Evolutionary conservation across 2,329 filamentous ascomycete species (phyloP).

Genomic region (Penicillium digitatum): DNA sequence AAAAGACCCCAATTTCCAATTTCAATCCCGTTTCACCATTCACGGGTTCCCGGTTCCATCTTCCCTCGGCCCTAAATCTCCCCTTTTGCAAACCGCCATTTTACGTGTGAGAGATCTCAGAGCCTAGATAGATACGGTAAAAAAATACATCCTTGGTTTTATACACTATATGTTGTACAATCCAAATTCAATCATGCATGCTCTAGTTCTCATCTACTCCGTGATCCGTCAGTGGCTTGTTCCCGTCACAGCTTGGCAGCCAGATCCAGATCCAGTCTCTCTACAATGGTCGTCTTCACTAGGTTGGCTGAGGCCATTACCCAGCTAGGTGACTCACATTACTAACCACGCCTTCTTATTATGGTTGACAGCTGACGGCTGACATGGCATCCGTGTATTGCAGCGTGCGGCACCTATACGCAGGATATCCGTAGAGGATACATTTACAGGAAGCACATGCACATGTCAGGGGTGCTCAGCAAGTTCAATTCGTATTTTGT

Average conservation of each 20-base stretch:
- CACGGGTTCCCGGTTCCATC: not conserved
- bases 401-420: not conserved
- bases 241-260: not conserved
- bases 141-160: not conserved
- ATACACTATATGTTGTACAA: not conserved
- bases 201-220: not conserved
- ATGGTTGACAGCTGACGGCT: not conserved
- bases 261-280: not conserved
- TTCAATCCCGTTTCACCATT: not conserved
- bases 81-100: not conserved
- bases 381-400: not conserved
- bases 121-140: not conserved
- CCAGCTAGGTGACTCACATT: not conserved
- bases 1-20: not conserved
- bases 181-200: not conserved
- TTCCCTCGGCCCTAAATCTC: not conserved
- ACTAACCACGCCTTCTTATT: not conserved
- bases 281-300: not conserved
- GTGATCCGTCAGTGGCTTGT: not conserved
- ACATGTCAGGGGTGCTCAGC: not conserved
- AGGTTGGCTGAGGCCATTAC: not conserved
- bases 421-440: not conserved
- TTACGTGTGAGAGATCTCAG: not conserved
- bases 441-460: conserved; percentile 1
- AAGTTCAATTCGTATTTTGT: not conserved